These are phyloP conservation scores for Colletotrichum melonis DNA, from an alignment of 2,329 filamentous ascomycete species.

Conservation along the genomic window DNA sequence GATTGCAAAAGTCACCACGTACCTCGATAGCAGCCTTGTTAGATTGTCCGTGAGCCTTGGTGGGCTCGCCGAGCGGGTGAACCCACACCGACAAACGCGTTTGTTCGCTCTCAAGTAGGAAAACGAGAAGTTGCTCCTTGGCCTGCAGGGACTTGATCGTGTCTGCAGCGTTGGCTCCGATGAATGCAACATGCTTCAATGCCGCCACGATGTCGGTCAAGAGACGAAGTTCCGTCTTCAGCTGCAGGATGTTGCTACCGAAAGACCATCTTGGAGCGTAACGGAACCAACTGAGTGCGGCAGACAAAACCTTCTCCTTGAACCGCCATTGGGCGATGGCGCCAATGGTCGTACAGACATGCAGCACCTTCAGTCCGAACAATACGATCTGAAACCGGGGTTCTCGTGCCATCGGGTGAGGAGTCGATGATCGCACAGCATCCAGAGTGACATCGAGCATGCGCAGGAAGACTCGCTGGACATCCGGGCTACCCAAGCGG, in stretches of 20 bases:
- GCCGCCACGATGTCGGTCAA: slow-evolving; percentile 79
- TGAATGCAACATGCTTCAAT: slow-evolving; percentile 72
- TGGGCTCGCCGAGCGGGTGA: slow-evolving; percentile 73
- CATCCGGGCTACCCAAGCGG: slow-evolving; percentile 84
- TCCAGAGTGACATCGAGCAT: slow-evolving; percentile 83
- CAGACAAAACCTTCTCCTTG: slow-evolving; percentile 89
- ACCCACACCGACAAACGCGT: slow-evolving; percentile 90
- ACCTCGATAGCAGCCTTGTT: slow-evolving; percentile 48
- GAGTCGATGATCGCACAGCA: slow-evolving; percentile 75
- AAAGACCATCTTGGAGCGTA: slow-evolving; percentile 91
- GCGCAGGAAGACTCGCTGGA: slow-evolving; percentile 83
- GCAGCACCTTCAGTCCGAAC: slow-evolving; percentile 83
- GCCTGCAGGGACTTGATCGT: slow-evolving; percentile 74
- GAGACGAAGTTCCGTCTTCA: slow-evolving; percentile 91
- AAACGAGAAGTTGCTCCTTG: slow-evolving; percentile 85
- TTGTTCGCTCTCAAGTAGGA: slow-evolving; percentile 87
- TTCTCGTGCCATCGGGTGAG: slow-evolving; percentile 90
- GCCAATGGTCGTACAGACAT: slow-evolving; percentile 75
- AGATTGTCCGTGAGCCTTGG: slow-evolving; percentile 46
- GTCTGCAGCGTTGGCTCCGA: slow-evolving; percentile 64
- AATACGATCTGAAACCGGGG: slow-evolving; percentile 90
- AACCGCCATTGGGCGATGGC: slow-evolving; percentile 78
- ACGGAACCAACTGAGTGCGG: slow-evolving; percentile 89
- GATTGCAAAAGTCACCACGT: slow-evolving; percentile 32
- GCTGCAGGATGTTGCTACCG: slow-evolving; percentile 90